Percentiles rank a stretch among this genome's conserved stretches.
Evolutionary conservation across 768 basidiomycete species (phyloP).

Genomic region (Russula vinacea): DNA sequence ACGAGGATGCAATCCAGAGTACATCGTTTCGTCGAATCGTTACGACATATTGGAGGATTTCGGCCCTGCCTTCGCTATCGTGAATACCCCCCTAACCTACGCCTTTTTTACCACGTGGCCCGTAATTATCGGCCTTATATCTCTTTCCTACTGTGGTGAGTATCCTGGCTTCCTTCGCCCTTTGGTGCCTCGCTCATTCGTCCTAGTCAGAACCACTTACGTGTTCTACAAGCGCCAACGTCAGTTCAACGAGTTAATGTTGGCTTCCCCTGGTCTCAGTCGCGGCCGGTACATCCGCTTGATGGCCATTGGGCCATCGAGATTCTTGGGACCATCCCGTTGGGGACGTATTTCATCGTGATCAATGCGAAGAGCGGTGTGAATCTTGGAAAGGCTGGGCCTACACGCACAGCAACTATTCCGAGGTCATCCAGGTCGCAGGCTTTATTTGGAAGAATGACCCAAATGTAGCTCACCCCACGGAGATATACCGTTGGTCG

Average conservation of each 20-base stretch:
- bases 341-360: neutral
- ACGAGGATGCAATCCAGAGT: neutral
- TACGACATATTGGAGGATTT: constrained; percentile 37
- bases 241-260: constrained; percentile 31
- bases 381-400: constrained; percentile 45
- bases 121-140: constrained; percentile 26
- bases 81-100: constrained; percentile 33
- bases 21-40: neutral
- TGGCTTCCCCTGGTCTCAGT: constrained; percentile 39
- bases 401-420: constrained; percentile 50
- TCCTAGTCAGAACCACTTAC: constrained; percentile 33
- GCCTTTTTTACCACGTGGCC: constrained; percentile 38
- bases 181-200: neutral
- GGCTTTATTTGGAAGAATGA: constrained; percentile 39
- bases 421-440: constrained; percentile 40
- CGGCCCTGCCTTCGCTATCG: constrained; percentile 44
- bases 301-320: neutral
- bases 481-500: neutral
- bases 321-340: neutral
- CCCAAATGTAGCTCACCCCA: neutral
- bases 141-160: constrained; percentile 43
- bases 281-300: neutral
- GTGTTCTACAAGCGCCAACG: constrained; percentile 32
- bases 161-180: neutral
- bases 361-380: neutral